phyloP scores from a whole-genome alignment of 768 basidiomycete species.

The Dacryopinax spathularia region DNA sequence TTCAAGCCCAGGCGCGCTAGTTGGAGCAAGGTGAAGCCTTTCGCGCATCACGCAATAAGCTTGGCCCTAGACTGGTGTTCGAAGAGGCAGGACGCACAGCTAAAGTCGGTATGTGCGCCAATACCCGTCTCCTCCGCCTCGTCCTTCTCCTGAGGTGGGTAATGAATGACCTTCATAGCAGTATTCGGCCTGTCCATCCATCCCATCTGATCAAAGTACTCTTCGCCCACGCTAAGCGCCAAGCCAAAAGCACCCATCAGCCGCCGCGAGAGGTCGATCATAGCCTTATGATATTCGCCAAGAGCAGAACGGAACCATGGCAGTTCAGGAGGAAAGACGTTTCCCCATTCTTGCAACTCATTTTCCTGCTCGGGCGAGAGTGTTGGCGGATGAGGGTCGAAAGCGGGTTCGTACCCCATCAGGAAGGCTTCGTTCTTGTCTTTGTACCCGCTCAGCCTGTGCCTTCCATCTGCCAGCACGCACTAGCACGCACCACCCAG shows the following conservation, averaged over 20 bases:
- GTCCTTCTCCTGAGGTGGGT: neutral
- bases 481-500: neutral
- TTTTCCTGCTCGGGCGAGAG: neutral
- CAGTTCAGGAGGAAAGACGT: neutral
- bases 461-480: neutral
- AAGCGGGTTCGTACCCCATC: neutral
- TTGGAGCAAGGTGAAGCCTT: neutral
- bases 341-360: neutral
- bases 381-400: neutral
- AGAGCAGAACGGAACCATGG: neutral
- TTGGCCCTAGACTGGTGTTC: neutral
- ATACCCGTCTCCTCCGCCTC: neutral
- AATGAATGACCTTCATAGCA: conserved; percentile 3
- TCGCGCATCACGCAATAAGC: neutral
- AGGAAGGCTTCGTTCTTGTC: neutral
- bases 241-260: neutral
- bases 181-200: neutral
- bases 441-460: neutral
- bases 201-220: neutral
- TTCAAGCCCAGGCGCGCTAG: neutral
- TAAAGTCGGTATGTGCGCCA: neutral
- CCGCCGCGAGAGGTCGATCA: neutral
- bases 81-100: neutral
- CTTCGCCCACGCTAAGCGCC: neutral
- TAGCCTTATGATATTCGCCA: neutral